Conservation (phyloP, 495 filamentous ascomycete genomes). For the Lepraria neglecta region DNA sequence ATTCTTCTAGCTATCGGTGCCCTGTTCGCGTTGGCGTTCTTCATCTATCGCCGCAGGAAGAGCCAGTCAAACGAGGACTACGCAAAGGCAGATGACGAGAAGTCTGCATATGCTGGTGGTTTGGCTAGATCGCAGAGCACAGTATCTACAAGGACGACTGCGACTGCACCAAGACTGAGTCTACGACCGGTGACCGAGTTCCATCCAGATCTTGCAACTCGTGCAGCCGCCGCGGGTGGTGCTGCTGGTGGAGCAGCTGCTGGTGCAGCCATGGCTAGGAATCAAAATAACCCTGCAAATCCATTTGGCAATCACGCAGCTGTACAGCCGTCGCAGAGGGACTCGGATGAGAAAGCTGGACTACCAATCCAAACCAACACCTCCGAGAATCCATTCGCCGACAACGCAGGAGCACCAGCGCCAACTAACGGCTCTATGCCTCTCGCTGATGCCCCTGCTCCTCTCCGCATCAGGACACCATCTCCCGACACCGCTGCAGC, state of each 20-base stretch:
- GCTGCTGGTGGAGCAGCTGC: constrained; percentile 24
- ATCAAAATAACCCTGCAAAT: constrained; percentile 34
- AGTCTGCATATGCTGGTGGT: constrained; percentile 36
- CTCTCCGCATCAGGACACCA: constrained; percentile 27
- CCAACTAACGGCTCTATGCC: constrained; percentile 18
- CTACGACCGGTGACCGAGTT: constrained; percentile 86
- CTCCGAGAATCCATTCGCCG: constrained; percentile 38
- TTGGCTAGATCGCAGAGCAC: constrained; percentile 38
- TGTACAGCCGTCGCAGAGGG: constrained; percentile 31
- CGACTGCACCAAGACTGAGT: constrained; percentile 67
- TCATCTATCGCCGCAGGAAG: constrained; percentile 60
- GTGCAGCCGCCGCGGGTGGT: constrained; percentile 33
- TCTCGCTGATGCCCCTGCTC: constrained; percentile 22
- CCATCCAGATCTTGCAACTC: constrained; percentile 55
- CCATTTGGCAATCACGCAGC: constrained; percentile 45
- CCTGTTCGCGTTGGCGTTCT: constrained; percentile 54
- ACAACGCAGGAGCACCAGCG: constrained; percentile 40
- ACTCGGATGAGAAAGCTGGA: constrained; percentile 30
- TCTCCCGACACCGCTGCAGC: constrained; percentile 29
- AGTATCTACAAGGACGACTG: constrained; percentile 40
- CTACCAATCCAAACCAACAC: constrained; percentile 29
- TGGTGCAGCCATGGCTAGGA: constrained; percentile 20
- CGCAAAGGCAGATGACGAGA: constrained; percentile 51
- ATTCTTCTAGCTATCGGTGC: constrained; percentile 59
- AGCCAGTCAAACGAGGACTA: constrained; percentile 48